Evolutionary conservation across 164 flowering plant species (phyloP), one percentile per base, ranked within the genome.

Genomic region (Platanus orientalis): DNA sequence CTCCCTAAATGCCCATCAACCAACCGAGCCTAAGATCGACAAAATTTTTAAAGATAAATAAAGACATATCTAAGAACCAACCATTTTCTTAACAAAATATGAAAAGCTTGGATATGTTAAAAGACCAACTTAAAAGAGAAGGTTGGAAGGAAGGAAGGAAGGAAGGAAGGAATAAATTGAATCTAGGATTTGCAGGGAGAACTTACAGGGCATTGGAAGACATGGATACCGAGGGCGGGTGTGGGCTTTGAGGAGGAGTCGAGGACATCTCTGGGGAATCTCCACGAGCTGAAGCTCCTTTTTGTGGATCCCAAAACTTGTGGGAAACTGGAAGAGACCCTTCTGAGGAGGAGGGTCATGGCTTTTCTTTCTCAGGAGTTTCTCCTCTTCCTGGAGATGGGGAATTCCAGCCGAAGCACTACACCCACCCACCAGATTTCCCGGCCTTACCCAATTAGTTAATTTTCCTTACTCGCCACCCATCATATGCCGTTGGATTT

Each of bases 151-250:
- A 36, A 36, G 39, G 39, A 32, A 4, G 42, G n/a, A n/a, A n/a
- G 42, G 10, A 36, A 36, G 42, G 10, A 36, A 36, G 39, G 39
- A 32, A 4, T n/a, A 14, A 32, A 4, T 9, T 5, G 39, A 32
- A 32, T 32, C 39, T 32, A 9, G 39, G 39, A 32, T 32, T 32
- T 44, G 7, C 42, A 57, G 30, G 26, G 49, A 62, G 40, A 47
- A 52, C 83, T 62, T 72, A 92, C 96, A n/a, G 87, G 92, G 80
- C 93, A 90, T 39, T 85, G 87, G 70, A 90, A 90, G 64, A 87
- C 86, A 49, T 88, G 96, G 75, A 92, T 68, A 19, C 96, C 98
- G 60, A 80, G 88, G 30, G 75, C 36, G 70, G 79, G 80, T 21
- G 75, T n/a, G 13, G 84, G 48, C 36, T 66, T 67, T 58, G 71